Evolutionary conservation across 139 green algal genomes (phyloP), one percentile per base, ranked within the genome.

Genomic region (Auxenochlorella pyrenoidosa): DNA sequence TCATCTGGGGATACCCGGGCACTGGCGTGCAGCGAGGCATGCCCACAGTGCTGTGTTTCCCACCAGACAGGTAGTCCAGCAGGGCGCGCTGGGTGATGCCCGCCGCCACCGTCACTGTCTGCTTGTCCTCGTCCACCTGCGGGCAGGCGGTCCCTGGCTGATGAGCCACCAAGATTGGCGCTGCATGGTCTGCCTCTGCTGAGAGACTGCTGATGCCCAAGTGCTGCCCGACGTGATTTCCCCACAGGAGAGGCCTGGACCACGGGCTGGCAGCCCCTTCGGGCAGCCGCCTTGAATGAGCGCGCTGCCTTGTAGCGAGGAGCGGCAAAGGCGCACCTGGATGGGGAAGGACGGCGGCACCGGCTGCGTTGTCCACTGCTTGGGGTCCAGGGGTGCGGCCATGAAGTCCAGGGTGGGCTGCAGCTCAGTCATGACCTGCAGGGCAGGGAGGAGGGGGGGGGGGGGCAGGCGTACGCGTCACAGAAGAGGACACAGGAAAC

Each of bases 11-110:
- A n/a, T n/a, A n/a, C n/a, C n/a, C n/a, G n/a, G n/a, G 68, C 68
- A 28, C 8, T 26, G 12, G 22, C 6, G 38, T n/a, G 54, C 16
- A 26, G 2, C 15, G 54, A 63, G 3, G 54, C 47, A 18, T 18
- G 10, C 8, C 47, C 6, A 10, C 47, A 54, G 47, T 54, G 47
- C 47, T 54, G n/a, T 54, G 47, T 54, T 54, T 54, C 76, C 70
- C 47, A 71, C 54, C 78, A 19, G 72, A 47, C 38, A 99, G 92
- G 87, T 96, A 98, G 70, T 97, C 86, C 26, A 98, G 91, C 30
- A 98, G 84, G 60, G 92, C 85, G 40, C 94, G 89, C 68, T 94
- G 91, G 28, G 89, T 89, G 10, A 97, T 79, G 58, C 95, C 95
- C 2, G 95, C 95, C 28, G 93, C 91, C 0, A 97, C 95, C 28